Base-by-base conservation (phyloP, 2,329 filamentous ascomycete species). In the Penicillium sp. region DNA sequence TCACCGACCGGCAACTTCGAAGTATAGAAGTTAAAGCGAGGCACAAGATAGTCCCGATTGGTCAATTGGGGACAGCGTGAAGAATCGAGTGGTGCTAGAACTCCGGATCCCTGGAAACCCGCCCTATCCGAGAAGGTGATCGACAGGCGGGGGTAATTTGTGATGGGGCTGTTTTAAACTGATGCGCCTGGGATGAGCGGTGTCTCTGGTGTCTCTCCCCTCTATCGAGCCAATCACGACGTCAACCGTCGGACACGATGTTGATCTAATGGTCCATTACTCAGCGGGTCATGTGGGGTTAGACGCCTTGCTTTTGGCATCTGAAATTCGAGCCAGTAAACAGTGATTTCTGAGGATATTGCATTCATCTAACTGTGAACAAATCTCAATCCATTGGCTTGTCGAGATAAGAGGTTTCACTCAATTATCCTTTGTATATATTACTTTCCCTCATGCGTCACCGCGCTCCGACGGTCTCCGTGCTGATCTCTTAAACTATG, bases 381-480 rank as follows among this genome's bases (percentile, higher is more conserved):
- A 19, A 23, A 35, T 17, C 25, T 1, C 19, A 27, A 15, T 0
- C 31, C 7, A 4, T n/a, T 6, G 15, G 6, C 15, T 23, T 25
- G 17, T 21, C 15, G 6, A 50, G 48, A 50, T 41, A 50, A 25
- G 38, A 25, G 1, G 17, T 13, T 27, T 27, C 17, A 13, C 39
- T 15, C 27, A 15, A 36, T 29, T 23, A 12, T 13, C 21, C 42
- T 36, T 50, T 48, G 19, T 4, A 42, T 29, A 39, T 44, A 53
- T 41, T 43, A 19, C 29, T 42, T 49, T 47, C 53, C 35, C 49
- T 59, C 33, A 19, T 10, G 9, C 23, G 9, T 15, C 12, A 19
- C 52, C 56, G 42, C 15, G 29, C 36, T 53, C 68, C 59, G 66
- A 63, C 69, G 67, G 70, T 64, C 65, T 66, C 63, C 70, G 66